Percentiles rank a stretch among this genome's conserved stretches.
Conservation (phyloP, 441 rosid genomes). For the Aleurites moluccanus region DNA sequence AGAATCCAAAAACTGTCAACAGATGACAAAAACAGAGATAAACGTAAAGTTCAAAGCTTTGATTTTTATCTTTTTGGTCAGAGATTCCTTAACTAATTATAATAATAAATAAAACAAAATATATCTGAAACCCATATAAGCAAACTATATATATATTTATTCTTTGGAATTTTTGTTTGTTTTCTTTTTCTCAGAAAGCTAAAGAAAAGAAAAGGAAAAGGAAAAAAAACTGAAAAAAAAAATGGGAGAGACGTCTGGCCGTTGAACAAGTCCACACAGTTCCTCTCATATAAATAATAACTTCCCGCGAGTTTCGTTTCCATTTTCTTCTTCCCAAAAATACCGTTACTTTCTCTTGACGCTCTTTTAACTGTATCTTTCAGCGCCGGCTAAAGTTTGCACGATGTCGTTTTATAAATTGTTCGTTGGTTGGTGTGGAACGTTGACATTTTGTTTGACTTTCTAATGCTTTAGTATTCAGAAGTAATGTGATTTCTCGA, state of each 20-base stretch:
- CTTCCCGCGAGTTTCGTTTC: slow-evolving; percentile 48
- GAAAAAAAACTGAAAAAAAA: background rate
- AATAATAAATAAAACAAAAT: background rate
- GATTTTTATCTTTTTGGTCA: background rate
- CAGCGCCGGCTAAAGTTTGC: background rate
- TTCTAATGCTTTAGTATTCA: too few relatives aligned
- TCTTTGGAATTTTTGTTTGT: background rate
- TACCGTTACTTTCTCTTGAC: background rate
- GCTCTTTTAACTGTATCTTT: background rate
- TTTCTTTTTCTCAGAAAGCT: background rate
- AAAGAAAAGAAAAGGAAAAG: background rate
- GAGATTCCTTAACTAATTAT: background rate
- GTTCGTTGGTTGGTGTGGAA: background rate
- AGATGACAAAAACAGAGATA: background rate
- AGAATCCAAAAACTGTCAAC: slow-evolving; percentile 2
- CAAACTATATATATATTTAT: background rate
- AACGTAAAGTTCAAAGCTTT: slow-evolving; percentile 17
- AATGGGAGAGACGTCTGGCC: slow-evolving; percentile 13
- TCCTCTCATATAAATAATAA: slow-evolving; percentile 12
- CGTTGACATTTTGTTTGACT: background rate
- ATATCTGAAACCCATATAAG: slow-evolving; percentile 1
- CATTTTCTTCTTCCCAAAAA: background rate
- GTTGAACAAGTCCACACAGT: slow-evolving; percentile 35
- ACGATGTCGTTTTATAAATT: background rate
- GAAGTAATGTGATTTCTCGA: background rate